Evolutionary conservation across 768 basidiomycete species (phyloP).

Genomic region (Boletus patriciae): DNA sequence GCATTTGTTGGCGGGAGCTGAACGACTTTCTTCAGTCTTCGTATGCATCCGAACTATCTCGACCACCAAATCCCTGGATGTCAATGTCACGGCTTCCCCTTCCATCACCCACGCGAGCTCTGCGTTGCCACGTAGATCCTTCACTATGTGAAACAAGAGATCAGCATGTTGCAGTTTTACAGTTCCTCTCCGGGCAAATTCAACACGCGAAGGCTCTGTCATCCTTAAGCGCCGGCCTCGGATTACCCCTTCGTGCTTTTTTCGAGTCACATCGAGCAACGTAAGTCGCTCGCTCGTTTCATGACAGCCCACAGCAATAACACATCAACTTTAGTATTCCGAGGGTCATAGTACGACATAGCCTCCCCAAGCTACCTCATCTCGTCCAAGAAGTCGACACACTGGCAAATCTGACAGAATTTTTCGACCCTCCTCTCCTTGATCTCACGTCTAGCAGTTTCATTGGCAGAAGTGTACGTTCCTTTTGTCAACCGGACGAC

Average conservation of each 20-base stretch:
- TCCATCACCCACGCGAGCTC: slow-evolving; percentile 3
- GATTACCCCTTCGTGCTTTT: slow-evolving; percentile 22
- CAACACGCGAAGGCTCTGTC: slow-evolving; percentile 29
- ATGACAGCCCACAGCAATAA: not conserved
- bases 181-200: slow-evolving; percentile 31
- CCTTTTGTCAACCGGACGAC: not conserved
- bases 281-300: slow-evolving; percentile 12
- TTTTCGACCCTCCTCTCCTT: slow-evolving; percentile 20
- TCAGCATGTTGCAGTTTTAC: slow-evolving; percentile 21
- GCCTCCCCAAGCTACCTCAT: not conserved
- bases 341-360: not conserved
- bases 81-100: slow-evolving; percentile 9
- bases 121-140: slow-evolving; percentile 4
- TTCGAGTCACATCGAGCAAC: slow-evolving; percentile 18
- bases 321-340: slow-evolving; percentile 6
- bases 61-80: slow-evolving; percentile 3
- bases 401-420: slow-evolving; percentile 22
- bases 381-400: slow-evolving; percentile 4
- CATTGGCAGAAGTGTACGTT: slow-evolving; percentile 31
- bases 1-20: not conserved
- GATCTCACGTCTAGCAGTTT: slow-evolving; percentile 29
- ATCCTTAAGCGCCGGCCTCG: slow-evolving; percentile 21
- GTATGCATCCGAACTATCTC: slow-evolving; percentile 5
- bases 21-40: slow-evolving; percentile 16
- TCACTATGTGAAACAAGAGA: slow-evolving; percentile 9